phyloP scores from a whole-genome alignment of 2,329 filamentous ascomycete genomes.

The Aspergillus latus region DNA sequence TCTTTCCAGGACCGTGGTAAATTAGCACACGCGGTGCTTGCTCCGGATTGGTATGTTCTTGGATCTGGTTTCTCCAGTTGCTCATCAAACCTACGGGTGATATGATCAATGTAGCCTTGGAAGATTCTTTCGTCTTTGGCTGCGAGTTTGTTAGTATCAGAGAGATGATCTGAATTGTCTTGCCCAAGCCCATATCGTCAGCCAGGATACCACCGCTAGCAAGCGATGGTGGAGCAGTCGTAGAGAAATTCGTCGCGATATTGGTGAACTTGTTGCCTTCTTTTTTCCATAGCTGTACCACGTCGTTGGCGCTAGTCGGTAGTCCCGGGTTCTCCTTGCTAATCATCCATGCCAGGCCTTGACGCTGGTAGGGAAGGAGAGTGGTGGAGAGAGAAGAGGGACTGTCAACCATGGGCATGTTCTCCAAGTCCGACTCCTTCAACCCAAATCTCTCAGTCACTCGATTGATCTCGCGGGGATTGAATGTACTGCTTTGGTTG shows the following conservation, averaged over 20 bases:
- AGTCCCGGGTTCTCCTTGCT: slow-evolving; percentile 70
- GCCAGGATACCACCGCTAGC: slow-evolving; percentile 81
- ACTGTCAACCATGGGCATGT: slow-evolving; percentile 70
- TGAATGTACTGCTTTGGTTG: slow-evolving; percentile 64
- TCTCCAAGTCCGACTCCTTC: slow-evolving; percentile 67
- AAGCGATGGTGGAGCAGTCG: slow-evolving; percentile 57
- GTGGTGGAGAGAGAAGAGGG: slow-evolving; percentile 64
- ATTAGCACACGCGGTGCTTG: slow-evolving; percentile 65
- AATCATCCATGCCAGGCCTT: slow-evolving; percentile 80
- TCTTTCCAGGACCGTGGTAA: slow-evolving; percentile 68
- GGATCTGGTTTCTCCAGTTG: slow-evolving; percentile 82
- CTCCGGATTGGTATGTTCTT: slow-evolving; percentile 67
- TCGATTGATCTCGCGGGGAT: slow-evolving; percentile 63
- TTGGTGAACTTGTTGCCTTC: slow-evolving; percentile 58
- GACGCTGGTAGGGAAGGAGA: slow-evolving; percentile 74
- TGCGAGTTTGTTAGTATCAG: slow-evolving; percentile 63
- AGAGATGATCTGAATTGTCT: slow-evolving; percentile 83
- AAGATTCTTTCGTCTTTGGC: slow-evolving; percentile 44
- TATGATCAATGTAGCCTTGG: slow-evolving; percentile 72
- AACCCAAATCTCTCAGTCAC: slow-evolving; percentile 69
- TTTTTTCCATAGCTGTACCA: slow-evolving; percentile 77
- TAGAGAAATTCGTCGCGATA: slow-evolving; percentile 70
- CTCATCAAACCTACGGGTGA: slow-evolving; percentile 84
- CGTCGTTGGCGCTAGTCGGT: slow-evolving; percentile 60
- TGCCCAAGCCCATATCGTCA: slow-evolving; percentile 91